A percentile compares a stretch with the other conserved stretches of the same genome.
phyloP scores from a whole-genome alignment of 2,329 filamentous ascomycete genomes.

The Aspergillus quadricinctus region DNA sequence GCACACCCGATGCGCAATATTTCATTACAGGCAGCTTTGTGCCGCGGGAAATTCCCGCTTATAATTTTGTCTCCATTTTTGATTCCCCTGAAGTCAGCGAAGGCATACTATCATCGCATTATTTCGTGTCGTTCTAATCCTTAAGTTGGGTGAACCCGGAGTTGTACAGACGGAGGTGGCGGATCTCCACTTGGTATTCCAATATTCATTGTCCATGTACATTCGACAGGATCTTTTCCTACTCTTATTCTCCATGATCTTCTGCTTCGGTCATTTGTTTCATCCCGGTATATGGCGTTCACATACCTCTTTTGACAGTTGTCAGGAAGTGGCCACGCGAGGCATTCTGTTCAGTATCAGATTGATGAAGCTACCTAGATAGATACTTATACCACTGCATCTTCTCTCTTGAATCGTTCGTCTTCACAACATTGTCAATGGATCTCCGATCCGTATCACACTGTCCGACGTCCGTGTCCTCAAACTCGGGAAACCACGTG shows the following conservation, averaged over 20 bases:
- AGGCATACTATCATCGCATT: constrained; percentile 2
- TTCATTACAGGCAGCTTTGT: not conserved
- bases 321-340: constrained; percentile 5
- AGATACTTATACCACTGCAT: not conserved
- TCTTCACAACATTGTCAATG: not conserved
- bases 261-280: constrained; percentile 1
- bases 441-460: not conserved
- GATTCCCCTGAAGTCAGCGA: constrained; percentile 8
- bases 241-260: constrained; percentile 1
- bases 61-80: constrained; percentile 4
- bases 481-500: not conserved
- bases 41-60: not conserved
- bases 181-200: constrained; percentile 10
- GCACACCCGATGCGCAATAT: not conserved
- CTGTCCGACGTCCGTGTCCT: not conserved
- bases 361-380: not conserved
- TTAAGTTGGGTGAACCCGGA: constrained; percentile 13
- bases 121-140: constrained; percentile 1
- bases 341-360: not conserved
- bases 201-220: constrained; percentile 7
- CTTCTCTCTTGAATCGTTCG: not conserved
- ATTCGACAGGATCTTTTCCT: constrained; percentile 4
- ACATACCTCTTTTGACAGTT: constrained; percentile 14
- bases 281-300: constrained; percentile 10
- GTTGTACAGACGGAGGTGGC: constrained; percentile 21